phyloP scores from a whole-genome alignment of 345 rosid species.

The Pelargonium nanum region DNA sequence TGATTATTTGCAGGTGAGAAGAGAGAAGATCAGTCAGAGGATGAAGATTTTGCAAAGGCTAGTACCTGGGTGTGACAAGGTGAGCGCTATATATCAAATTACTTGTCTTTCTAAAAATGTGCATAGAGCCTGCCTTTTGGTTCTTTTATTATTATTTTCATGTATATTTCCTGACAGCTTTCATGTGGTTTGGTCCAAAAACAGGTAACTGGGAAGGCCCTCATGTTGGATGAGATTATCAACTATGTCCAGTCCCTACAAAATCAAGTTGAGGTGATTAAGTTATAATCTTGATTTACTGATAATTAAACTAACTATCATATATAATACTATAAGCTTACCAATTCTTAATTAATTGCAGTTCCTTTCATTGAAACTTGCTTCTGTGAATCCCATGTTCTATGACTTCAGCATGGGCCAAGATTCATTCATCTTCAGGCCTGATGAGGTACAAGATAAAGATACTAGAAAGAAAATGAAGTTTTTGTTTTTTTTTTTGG shows the following conservation, averaged over 20 bases:
- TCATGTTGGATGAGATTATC: conserved; percentile 77
- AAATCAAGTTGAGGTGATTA: conserved; percentile 71
- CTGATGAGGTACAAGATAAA: conserved; percentile 36
- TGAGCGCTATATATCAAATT: conserved; percentile 8
- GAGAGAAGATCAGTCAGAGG: conserved; percentile 70
- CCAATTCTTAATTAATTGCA: too few species aligned
- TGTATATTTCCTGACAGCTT: conserved; percentile 14
- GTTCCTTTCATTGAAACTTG: conserved; percentile 73
- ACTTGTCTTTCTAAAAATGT: conserved; percentile 1
- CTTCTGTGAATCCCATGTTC: conserved; percentile 50
- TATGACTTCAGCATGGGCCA: conserved; percentile 50
- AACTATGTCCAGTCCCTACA: conserved; percentile 73
- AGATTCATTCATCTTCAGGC: conserved; percentile 33
- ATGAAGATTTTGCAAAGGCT: conserved; percentile 50
- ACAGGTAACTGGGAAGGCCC: conserved; percentile 76
- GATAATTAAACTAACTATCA: too few species aligned
- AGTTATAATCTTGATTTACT: too few species aligned
- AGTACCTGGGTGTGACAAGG: conserved; percentile 86
- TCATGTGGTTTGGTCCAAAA: conserved; percentile 25
- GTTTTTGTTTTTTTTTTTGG: not conserved
- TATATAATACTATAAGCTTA: too few species aligned
- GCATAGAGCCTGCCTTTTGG: not conserved
- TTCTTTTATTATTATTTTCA: not conserved
- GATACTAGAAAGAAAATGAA: not conserved
- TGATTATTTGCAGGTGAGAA: conserved; percentile 43